These are phyloP conservation scores for Avena atlantica DNA, from an alignment of 176 grass and related monocot species.

Conservation along the genomic window DNA sequence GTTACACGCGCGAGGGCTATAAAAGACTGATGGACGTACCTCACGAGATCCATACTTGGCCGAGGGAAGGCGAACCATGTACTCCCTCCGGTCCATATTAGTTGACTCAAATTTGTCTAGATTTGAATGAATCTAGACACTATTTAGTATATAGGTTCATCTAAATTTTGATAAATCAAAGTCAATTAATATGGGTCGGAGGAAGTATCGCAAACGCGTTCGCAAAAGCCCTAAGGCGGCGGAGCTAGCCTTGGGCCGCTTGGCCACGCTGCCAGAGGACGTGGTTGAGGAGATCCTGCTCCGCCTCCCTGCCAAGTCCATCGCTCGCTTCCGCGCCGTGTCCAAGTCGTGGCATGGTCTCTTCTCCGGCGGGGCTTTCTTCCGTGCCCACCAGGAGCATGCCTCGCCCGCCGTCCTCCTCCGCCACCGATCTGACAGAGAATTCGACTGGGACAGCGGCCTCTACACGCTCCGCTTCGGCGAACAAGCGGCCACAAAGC, in stretches of 20 bases:
- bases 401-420: not conserved
- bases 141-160: too few species aligned
- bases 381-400: constrained; percentile 1
- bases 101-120: too few species aligned
- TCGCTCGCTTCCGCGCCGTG: not conserved
- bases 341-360: not conserved
- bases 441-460: not conserved
- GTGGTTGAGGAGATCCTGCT: constrained; percentile 3
- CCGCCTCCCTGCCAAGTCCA: constrained; percentile 2
- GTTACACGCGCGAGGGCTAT: not conserved
- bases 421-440: not conserved
- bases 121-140: too few species aligned
- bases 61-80: not conserved
- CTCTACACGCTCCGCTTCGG: not conserved
- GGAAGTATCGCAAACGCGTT: not conserved
- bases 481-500: not conserved
- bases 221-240: not conserved
- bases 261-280: not conserved
- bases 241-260: not conserved
- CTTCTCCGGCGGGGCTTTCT: not conserved
- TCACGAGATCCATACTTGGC: not conserved
- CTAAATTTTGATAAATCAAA: too few species aligned
- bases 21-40: not conserved
- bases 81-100: too few species aligned
- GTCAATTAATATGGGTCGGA: too few species aligned